phyloP scores from a whole-genome alignment of 2,329 filamentous ascomycete species.

The Penicillium sp. region DNA sequence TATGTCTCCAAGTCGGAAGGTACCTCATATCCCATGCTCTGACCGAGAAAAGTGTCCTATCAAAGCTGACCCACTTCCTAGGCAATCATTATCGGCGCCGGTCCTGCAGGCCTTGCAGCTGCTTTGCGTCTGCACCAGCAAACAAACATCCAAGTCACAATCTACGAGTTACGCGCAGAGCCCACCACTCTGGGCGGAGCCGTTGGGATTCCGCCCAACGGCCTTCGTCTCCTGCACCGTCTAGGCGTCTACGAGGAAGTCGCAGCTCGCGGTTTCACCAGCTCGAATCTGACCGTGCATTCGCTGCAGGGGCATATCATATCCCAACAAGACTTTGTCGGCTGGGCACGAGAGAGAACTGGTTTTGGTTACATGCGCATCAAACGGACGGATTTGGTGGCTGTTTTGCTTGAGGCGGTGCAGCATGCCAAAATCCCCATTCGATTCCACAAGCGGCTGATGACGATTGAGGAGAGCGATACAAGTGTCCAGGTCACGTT shows the following conservation, averaged over 20 bases:
- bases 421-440: slow-evolving; percentile 30
- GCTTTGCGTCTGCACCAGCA: slow-evolving; percentile 19
- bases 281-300: slow-evolving; percentile 27
- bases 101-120: slow-evolving; percentile 23
- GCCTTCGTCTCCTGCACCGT: slow-evolving; percentile 32
- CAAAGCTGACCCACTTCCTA: neutral
- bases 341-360: slow-evolving; percentile 26
- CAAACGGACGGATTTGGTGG: slow-evolving; percentile 34
- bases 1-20: slow-evolving; percentile 7
- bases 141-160: slow-evolving; percentile 25
- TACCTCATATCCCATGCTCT: neutral
- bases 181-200: slow-evolving; percentile 38
- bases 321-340: slow-evolving; percentile 22
- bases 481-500: slow-evolving; percentile 32
- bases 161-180: slow-evolving; percentile 36
- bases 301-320: slow-evolving; percentile 28
- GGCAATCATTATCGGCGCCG: slow-evolving; percentile 24
- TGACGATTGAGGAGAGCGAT: slow-evolving; percentile 27
- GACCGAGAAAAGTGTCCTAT: neutral
- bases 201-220: slow-evolving; percentile 38
- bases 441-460: slow-evolving; percentile 30
- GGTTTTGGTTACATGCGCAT: slow-evolving; percentile 39
- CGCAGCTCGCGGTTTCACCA: slow-evolving; percentile 21
- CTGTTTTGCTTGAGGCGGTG: slow-evolving; percentile 31
- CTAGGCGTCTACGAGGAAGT: slow-evolving; percentile 33